Evolutionary conservation across 768 basidiomycete genomes (phyloP).

Genomic region (Boletus reticulatus): DNA sequence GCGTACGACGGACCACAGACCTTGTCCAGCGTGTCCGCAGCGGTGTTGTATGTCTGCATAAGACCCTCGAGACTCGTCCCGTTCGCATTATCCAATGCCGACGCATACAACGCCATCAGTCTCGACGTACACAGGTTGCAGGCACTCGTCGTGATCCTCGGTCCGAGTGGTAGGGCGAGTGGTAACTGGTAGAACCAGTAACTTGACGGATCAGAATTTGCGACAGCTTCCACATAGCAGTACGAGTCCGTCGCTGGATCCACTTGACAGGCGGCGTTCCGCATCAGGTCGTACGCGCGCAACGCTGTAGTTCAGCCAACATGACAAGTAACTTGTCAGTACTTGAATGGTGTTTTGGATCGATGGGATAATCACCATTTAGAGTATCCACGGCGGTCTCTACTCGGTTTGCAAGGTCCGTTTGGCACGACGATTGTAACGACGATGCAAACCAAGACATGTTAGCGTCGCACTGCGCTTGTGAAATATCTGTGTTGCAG

Average conservation of each 20-base stretch:
- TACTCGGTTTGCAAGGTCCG: constrained; percentile 55
- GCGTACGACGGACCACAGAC: constrained; percentile 56
- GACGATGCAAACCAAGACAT: constrained; percentile 62
- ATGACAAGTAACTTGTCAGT: neutral
- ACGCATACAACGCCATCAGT: constrained; percentile 54
- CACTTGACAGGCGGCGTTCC: constrained; percentile 55
- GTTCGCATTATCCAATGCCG: constrained; percentile 38
- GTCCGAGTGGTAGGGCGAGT: constrained; percentile 53
- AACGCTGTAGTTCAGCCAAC: constrained; percentile 43
- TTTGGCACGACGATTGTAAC: constrained; percentile 49
- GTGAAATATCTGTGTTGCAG: constrained; percentile 57
- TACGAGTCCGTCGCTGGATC: constrained; percentile 61
- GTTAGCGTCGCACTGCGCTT: constrained; percentile 56
- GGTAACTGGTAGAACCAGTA: constrained; percentile 73
- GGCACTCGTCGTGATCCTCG: constrained; percentile 41
- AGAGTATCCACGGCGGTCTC: constrained; percentile 52
- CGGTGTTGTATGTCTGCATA: constrained; percentile 45
- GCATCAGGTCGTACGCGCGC: constrained; percentile 60
- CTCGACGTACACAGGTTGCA: constrained; percentile 66
- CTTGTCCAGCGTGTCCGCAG: constrained; percentile 43
- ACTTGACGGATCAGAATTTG: constrained; percentile 56
- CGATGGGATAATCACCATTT: constrained; percentile 40
- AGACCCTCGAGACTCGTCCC: constrained; percentile 37
- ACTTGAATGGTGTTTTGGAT: neutral
- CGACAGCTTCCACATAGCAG: constrained; percentile 70